Percentiles rank a stretch among this genome's conserved stretches.
Conservation (phyloP, 176 grass and related monocot species). For the Avena eriantha region DNA sequence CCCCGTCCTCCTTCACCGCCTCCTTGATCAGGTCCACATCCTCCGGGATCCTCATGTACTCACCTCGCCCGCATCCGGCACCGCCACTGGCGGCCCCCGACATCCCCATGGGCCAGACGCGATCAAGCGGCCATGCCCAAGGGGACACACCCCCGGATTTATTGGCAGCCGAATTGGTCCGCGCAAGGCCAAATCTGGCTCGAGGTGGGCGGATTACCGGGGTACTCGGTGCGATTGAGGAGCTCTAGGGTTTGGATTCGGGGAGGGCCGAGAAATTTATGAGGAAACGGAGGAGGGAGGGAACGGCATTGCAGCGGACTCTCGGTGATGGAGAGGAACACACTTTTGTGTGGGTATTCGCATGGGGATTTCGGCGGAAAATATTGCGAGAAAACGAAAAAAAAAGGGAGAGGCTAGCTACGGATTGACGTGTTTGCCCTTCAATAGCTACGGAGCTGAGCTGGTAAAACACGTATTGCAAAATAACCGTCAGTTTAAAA, state of each 20-base stretch:
- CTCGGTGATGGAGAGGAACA: conserved; percentile 35
- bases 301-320: conserved; percentile 67
- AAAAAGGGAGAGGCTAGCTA: neutral
- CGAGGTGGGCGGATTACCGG: conserved; percentile 38
- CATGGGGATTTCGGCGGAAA: neutral
- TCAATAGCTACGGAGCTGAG: neutral
- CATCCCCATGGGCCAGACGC: conserved; percentile 44
- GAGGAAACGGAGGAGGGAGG: conserved; percentile 40
- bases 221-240: conserved; percentile 28
- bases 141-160: conserved; percentile 10
- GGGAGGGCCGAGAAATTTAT: conserved; percentile 44
- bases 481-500: too few species aligned
- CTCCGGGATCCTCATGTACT: conserved; percentile 61
- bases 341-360: neutral
- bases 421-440: conserved; percentile 22
- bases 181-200: conserved; percentile 26
- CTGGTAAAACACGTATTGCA: too few species aligned
- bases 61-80: conserved; percentile 34
- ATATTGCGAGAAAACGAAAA: neutral
- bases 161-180: conserved; percentile 34
- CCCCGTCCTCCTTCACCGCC: conserved; percentile 29
- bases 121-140: conserved; percentile 55
- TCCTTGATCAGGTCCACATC: conserved; percentile 45
- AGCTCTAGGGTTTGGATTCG: conserved; percentile 43
- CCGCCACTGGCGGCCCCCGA: conserved; percentile 58